Conservation (phyloP, 805 yeast genomes). For the baker's yeast (Saccharomyces cerevisiae) region DNA sequence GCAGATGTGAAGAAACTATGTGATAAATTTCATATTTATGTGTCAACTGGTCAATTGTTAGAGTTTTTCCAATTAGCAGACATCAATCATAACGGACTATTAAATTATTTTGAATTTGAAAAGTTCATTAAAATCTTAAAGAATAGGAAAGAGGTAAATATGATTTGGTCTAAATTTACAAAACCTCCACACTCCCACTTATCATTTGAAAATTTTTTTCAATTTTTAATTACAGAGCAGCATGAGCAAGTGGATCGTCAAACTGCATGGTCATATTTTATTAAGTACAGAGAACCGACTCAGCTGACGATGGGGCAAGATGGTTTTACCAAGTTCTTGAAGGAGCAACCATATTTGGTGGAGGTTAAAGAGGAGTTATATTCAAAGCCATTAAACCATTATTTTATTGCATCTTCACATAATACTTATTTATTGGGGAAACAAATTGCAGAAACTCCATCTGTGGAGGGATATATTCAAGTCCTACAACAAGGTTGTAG, state of each 20-base stretch:
- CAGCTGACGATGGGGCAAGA: conserved; percentile 15
- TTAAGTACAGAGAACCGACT: conserved; percentile 28
- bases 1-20: conserved; percentile 62
- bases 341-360: conserved; percentile 24
- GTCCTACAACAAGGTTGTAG: conserved; percentile 88
- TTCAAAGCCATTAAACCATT: conserved; percentile 68
- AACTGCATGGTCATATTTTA: conserved; percentile 31
- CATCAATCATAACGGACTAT: conserved; percentile 37
- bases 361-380: conserved; percentile 31
- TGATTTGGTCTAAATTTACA: conserved; percentile 39
- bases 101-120: conserved; percentile 70
- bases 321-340: conserved; percentile 25
- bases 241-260: conserved; percentile 33
- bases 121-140: conserved; percentile 62
- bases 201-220: conserved; percentile 28
- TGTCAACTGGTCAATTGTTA: conserved; percentile 45
- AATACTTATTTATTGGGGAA: conserved; percentile 86
- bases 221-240: conserved; percentile 44
- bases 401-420: conserved; percentile 87
- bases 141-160: conserved; percentile 50
- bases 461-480: conserved; percentile 81
- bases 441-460: conserved; percentile 79
- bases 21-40: conserved; percentile 60
- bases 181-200: conserved; percentile 10
- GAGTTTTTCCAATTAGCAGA: conserved; percentile 50